Conservation (phyloP, 805 yeast species). For the Blastobotrys mokoenaii region DNA sequence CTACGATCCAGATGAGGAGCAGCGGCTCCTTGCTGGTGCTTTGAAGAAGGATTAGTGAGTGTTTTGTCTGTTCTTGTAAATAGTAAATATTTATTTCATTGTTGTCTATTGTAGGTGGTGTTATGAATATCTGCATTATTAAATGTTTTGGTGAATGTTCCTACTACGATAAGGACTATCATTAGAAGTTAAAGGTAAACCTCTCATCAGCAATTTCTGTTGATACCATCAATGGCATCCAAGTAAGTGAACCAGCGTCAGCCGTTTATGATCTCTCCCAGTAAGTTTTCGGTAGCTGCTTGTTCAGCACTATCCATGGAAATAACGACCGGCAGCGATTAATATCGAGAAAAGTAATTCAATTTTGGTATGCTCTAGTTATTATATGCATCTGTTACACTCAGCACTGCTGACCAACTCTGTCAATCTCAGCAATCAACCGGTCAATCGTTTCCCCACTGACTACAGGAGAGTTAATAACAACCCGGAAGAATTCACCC, state of each 20-base stretch:
- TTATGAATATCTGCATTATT: not conserved
- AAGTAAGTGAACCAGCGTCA: no score
- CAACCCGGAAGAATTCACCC: constrained; percentile 82
- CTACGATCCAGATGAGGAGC: constrained; percentile 74
- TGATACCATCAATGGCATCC: no score
- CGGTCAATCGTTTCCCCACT: constrained; percentile 38
- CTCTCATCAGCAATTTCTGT: no score
- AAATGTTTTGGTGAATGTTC: not conserved
- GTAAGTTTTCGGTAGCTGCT: no score
- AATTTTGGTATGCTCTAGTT: no score
- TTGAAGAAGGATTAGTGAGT: not conserved
- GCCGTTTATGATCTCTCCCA: no score
- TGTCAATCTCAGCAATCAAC: constrained; percentile 33
- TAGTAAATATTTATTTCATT: not conserved
- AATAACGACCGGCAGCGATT: no score
- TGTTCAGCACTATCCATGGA: no score
- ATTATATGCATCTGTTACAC: not conserved
- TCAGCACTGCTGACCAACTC: constrained; percentile 25
- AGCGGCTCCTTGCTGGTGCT: constrained; percentile 47
- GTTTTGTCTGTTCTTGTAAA: not conserved
- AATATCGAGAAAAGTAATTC: no score
- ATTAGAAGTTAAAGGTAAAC: no score
- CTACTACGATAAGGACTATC: no score
- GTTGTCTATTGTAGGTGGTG: no score
- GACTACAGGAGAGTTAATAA: constrained; percentile 63